These are phyloP conservation scores for Nicotiana otophora DNA, from an alignment of 257 asterid species.

Conservation along the genomic window DNA sequence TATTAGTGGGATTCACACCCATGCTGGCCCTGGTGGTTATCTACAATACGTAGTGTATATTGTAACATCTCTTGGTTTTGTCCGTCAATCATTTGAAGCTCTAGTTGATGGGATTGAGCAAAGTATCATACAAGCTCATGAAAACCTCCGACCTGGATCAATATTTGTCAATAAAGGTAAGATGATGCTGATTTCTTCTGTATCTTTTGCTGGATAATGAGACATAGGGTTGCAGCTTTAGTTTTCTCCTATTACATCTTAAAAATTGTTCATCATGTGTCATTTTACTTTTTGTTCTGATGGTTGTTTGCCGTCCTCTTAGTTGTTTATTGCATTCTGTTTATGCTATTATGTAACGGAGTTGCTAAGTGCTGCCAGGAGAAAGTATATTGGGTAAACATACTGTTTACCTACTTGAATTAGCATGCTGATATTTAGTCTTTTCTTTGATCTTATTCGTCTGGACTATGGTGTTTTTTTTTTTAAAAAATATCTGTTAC, in stretches of 20 bases:
- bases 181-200: not conserved
- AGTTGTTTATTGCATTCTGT: not conserved
- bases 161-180: constrained; percentile 79
- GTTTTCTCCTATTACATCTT: not conserved
- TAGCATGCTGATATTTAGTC: not conserved
- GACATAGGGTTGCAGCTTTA: not conserved
- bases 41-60: constrained; percentile 87
- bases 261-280: not conserved
- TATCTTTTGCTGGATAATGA: not conserved
- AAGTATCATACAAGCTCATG: constrained; percentile 83
- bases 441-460: not conserved
- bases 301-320: not conserved
- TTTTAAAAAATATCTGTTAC: not conserved
- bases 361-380: not conserved
- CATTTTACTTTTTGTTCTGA: not conserved
- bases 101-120: constrained; percentile 96
- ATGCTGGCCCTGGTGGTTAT: constrained; percentile 99
- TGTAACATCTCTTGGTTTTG: constrained; percentile 96
- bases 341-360: not conserved
- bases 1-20: constrained; percentile 93
- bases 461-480: not conserved
- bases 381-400: not conserved
- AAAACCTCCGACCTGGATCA: constrained; percentile 86
- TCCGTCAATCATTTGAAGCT: constrained; percentile 94
- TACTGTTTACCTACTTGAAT: not conserved